These are phyloP conservation scores for Phaeosphaeria sp. DNA, from an alignment of 2,329 filamentous ascomycete genomes.

Conservation along the genomic window DNA sequence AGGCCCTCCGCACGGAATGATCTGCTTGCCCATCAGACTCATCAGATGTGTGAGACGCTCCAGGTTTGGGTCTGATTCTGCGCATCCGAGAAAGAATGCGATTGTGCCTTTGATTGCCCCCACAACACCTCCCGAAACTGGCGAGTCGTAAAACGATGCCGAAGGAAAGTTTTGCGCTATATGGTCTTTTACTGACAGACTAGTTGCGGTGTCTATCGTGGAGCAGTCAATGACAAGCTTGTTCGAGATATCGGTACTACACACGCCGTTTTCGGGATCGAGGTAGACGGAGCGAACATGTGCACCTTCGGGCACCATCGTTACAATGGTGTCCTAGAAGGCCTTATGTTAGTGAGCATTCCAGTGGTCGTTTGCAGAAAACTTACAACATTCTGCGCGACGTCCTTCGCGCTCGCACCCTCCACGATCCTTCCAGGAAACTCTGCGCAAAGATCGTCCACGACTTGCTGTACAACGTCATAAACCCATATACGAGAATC, in stretches of 20 bases:
- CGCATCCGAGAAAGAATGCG: slow-evolving; percentile 63
- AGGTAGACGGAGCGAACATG: slow-evolving; percentile 62
- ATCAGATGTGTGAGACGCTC: slow-evolving; percentile 54
- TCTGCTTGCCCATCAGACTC: slow-evolving; percentile 59
- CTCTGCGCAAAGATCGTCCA: slow-evolving; percentile 54
- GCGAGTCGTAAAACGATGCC: slow-evolving; percentile 60
- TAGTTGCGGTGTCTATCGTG: slow-evolving; percentile 63
- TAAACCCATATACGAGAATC: slow-evolving; percentile 56
- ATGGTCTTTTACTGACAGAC: slow-evolving; percentile 53
- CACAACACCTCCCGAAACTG: slow-evolving; percentile 61
- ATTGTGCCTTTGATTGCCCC: slow-evolving; percentile 61
- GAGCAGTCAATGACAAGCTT: slow-evolving; percentile 63
- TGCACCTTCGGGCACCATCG: slow-evolving; percentile 62
- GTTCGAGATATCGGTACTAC: slow-evolving; percentile 49
- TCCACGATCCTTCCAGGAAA: slow-evolving; percentile 49
- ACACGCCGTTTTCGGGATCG: slow-evolving; percentile 52
- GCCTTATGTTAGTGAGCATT: neutral
- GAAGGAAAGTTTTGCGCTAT: slow-evolving; percentile 47
- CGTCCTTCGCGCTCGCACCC: slow-evolving; percentile 55
- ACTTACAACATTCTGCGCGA: slow-evolving; percentile 58
- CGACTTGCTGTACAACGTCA: slow-evolving; percentile 54
- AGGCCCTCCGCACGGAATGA: slow-evolving; percentile 64
- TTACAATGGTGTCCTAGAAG: slow-evolving; percentile 57
- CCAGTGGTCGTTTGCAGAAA: slow-evolving; percentile 3
- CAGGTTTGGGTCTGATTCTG: slow-evolving; percentile 55